Conservation (phyloP, 2,329 filamentous ascomycete genomes). For the Botryotinia convoluta region DNA sequence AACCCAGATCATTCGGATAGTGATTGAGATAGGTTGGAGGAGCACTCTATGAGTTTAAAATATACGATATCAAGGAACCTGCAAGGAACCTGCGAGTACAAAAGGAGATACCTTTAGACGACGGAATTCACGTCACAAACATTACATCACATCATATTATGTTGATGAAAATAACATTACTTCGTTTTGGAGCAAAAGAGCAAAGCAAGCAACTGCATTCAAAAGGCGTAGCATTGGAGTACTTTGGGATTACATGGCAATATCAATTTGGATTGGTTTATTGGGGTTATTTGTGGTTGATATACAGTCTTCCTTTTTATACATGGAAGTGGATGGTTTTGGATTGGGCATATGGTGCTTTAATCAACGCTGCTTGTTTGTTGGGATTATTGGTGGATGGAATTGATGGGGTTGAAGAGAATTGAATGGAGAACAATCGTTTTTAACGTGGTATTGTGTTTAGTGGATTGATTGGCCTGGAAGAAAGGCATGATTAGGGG, state of each 20-base stretch:
- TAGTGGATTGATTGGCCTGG: background rate
- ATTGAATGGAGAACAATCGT: constrained; percentile 16
- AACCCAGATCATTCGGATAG: constrained; percentile 62
- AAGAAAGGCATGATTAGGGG: background rate
- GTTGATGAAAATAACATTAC: background rate
- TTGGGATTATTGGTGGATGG: background rate
- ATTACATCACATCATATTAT: background rate
- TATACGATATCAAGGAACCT: background rate
- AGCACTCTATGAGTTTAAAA: background rate
- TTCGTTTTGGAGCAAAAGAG: constrained; percentile 6
- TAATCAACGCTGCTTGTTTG: constrained; percentile 7
- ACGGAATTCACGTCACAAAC: constrained; percentile 10
- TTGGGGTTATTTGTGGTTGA: background rate
- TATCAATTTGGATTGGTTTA: constrained; percentile 22
- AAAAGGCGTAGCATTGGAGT: constrained; percentile 17
- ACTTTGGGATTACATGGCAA: constrained; percentile 20
- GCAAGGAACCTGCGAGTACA: background rate
- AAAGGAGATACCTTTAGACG: constrained; percentile 24
- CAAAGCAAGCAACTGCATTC: constrained; percentile 14
- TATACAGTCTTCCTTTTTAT: constrained; percentile 5
- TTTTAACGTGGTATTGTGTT: constrained; percentile 5
- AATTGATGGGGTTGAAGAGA: background rate
- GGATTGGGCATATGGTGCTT: constrained; percentile 20
- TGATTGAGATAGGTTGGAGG: constrained; percentile 27
- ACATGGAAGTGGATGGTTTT: constrained; percentile 10